Evolutionary conservation across 768 basidiomycete genomes (phyloP), one percentile per base, ranked within the genome.

Genomic region (Termitomyces titanicus): DNA sequence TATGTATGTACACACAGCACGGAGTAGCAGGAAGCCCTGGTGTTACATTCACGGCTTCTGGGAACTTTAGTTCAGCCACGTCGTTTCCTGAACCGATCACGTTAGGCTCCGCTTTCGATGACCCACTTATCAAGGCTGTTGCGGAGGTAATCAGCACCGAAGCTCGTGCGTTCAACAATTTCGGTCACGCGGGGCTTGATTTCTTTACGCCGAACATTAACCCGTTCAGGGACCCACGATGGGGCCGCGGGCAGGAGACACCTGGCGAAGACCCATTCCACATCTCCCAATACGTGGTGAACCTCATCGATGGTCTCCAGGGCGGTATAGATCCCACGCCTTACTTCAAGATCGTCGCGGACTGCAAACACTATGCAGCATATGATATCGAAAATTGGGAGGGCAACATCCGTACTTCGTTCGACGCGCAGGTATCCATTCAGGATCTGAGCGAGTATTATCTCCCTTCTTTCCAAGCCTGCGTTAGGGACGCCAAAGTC

Each of bases 161-260:
- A 61, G 79, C 78, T 1, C 75, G 83, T 12, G 81, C 82, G 3
- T 83, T 82, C 72, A 81, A 79, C 65, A 85, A 84, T 49, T 70
- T 65, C 27, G 77, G 74, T 11, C 73, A 74, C 11, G 79, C 81
- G 3, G 83, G 82, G 0, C 65, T 83, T 31, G 79, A 82, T 64
- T 83, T 73, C 63, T 84, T 76, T 63, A 82, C 83, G 0, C 83
- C 82, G 5, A 84, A 84, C 56, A 77, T 77, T 61, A 79, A 77
- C 58, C 75, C 82, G 0, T 84, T 84, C 73, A 82, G 77, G 54
- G 83, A 85, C 57, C 82, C 83, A 40, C 80, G 82, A 12, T 84
- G 83, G 82, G 82, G 82, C 6, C 72, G 82, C 43, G 82, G 82
- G 0, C 82, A 83, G 59, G 83, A 84, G 66, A 84, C 82, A 0